A percentile compares a stretch with the other conserved stretches of the same genome.
phyloP scores from a whole-genome alignment of 2,329 filamentous ascomycete species.

The Stachybotrys echinatus region DNA sequence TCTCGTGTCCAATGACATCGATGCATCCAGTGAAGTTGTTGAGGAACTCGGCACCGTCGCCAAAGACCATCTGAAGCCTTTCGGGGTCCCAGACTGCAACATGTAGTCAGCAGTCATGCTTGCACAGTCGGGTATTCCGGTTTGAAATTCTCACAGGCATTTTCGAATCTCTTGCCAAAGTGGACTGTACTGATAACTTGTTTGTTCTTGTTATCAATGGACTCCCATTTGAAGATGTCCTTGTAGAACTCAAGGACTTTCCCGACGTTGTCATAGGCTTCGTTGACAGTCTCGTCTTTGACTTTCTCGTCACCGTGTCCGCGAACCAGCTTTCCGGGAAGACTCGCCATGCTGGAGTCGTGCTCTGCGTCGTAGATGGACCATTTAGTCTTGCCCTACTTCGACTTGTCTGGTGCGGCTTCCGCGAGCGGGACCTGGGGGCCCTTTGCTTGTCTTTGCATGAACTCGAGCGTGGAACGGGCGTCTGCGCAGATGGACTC shows the following conservation, averaged over 20 bases:
- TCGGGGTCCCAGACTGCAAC: constrained; percentile 42
- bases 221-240: constrained; percentile 43
- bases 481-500: constrained; percentile 8
- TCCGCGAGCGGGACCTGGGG: not conserved
- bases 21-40: constrained; percentile 45
- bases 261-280: constrained; percentile 45
- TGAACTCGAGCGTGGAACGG: constrained; percentile 14
- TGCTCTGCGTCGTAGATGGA: constrained; percentile 37
- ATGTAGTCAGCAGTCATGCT: constrained; percentile 3
- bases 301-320: constrained; percentile 34
- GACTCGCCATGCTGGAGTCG: constrained; percentile 23
- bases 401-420: constrained; percentile 11
- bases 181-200: constrained; percentile 49
- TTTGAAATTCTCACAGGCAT: constrained; percentile 38
- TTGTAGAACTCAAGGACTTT: constrained; percentile 44
- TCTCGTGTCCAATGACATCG: constrained; percentile 53
- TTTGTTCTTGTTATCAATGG: constrained; percentile 45
- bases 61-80: constrained; percentile 48
- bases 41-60: constrained; percentile 47
- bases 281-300: constrained; percentile 38
- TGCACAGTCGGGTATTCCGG: fast-evolving
- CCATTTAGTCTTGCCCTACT: constrained; percentile 22
- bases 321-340: constrained; percentile 38
- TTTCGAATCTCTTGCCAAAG: constrained; percentile 43
- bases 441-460: not conserved